Base-by-base conservation (phyloP, 352 stramenopile species). In the Globisporangium splendens region DNA sequence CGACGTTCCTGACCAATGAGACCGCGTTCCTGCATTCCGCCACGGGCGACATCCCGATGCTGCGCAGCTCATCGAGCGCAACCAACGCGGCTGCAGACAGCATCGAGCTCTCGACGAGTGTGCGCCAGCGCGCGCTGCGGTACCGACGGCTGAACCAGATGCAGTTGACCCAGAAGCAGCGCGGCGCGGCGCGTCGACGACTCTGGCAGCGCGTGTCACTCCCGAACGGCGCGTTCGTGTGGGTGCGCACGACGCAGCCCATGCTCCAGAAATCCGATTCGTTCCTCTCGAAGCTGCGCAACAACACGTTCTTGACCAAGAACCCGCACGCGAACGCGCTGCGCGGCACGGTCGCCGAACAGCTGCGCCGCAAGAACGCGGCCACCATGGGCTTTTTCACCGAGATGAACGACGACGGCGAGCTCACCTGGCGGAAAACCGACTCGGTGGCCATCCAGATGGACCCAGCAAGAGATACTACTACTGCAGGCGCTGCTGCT, bases 321-420 rank as follows among this genome's bases (percentile, higher is more conserved):
- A 82, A 85, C 43, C 75, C 75, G 35, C 66, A 74, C 17, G 63
- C 63, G 3, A 76, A 71, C 31, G 51, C 68, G 10, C 67, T 86
- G 31, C 69, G 66, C 15, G 75, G 64, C 28, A 70, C 81, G 14
- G 66, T 90, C 41, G 74, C 74, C 0, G 77, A 87, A 46, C 79
- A 88, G 61, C 52, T 91, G n/a, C 80, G 79, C 58, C 74, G 80
- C n/a, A 91, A 91, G 54, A 91, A 91, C 57, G 78, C 77, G 14
- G 75, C 66, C 15, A 88, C 78, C 1, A 82, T 91, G 71, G 77
- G 77, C 0, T 88, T 85, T 56, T 86, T 88, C 65, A 77, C 76
- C 22, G 78, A 86, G 54, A 50, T 86, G 1, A 78, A 75, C 52
- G 65, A 75, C 11, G 60, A 73, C 10, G 78, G 78, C 46, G 35